phyloP scores from a whole-genome alignment of 768 basidiomycete genomes.

The Agrocybe chaxingu region DNA sequence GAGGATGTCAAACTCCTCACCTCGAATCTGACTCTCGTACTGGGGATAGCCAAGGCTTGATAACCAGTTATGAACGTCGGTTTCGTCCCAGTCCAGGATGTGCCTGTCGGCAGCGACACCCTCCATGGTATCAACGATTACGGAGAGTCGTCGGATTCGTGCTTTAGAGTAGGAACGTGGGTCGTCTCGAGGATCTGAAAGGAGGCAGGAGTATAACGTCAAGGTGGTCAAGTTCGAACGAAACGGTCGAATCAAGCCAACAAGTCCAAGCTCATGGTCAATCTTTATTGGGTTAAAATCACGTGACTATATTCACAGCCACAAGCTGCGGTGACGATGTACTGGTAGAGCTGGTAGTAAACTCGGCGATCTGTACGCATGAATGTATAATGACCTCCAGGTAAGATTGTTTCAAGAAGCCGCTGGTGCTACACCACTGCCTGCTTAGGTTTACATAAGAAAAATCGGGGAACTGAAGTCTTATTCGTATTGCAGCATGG shows the following conservation, averaged over 20 bases:
- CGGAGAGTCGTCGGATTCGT: not conserved
- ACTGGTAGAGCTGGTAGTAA: no score
- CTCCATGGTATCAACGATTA: slow-evolving; percentile 28
- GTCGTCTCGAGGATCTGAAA: not conserved
- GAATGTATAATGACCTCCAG: no score
- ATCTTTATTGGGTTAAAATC: not conserved
- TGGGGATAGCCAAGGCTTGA: slow-evolving; percentile 76
- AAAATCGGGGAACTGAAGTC: no score
- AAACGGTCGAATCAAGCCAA: not conserved
- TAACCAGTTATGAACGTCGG: slow-evolving; percentile 79
- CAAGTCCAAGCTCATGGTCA: not conserved
- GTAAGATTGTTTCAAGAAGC: no score
- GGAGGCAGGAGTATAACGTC: not conserved
- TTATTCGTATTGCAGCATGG: no score
- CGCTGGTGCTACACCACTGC: no score
- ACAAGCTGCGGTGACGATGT: not conserved
- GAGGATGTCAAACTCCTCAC: slow-evolving; percentile 34
- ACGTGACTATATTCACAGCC: not conserved
- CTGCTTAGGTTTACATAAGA: no score
- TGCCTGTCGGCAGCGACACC: slow-evolving; percentile 30
- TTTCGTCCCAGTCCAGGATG: slow-evolving; percentile 69
- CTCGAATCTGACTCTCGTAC: slow-evolving; percentile 80
- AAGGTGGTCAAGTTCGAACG: not conserved
- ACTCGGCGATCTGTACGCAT: no score
- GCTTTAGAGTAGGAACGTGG: not conserved